Conservation (phyloP, 2,329 filamentous ascomycete genomes). For the Paecilomyces dactylethromorphus region DNA sequence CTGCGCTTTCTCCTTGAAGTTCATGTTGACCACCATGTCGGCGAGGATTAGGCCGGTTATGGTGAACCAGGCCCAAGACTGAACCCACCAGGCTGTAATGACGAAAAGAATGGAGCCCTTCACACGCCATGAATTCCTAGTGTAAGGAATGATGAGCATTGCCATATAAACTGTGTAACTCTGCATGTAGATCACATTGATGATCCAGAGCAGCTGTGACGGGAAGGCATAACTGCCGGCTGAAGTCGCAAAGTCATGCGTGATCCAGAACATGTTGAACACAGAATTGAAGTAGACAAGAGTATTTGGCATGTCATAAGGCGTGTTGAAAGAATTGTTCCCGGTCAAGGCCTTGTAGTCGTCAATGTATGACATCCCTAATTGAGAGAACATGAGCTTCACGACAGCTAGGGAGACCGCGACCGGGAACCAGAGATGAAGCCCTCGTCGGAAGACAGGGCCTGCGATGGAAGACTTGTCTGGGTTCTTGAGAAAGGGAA, state of each 20-base stretch:
- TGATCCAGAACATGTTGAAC: conserved; percentile 43
- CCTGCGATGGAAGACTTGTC: conserved; percentile 29
- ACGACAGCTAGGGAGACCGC: conserved; percentile 35
- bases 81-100: conserved; percentile 41
- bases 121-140: conserved; percentile 35
- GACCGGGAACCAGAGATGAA: conserved; percentile 38
- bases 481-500: conserved; percentile 36
- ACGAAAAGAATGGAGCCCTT: conserved; percentile 34
- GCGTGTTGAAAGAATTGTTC: conserved; percentile 31
- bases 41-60: conserved; percentile 36
- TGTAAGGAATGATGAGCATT: conserved; percentile 42
- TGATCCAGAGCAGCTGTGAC: conserved; percentile 40
- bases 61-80: conserved; percentile 41
- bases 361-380: conserved; percentile 27
- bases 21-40: conserved; percentile 37
- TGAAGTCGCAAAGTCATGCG: conserved; percentile 29
- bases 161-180: conserved; percentile 44
- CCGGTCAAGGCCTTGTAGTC: conserved; percentile 29
- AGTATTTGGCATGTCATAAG: conserved; percentile 28
- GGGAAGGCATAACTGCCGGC: conserved; percentile 39
- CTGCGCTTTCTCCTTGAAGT: conserved; percentile 21
- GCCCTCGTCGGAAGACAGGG: conserved; percentile 35
- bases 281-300: conserved; percentile 41
- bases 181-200: conserved; percentile 41
- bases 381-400: conserved; percentile 27